A percentile compares a stretch with the other conserved stretches of the same genome.
Evolutionary conservation across 2,329 filamentous ascomycete genomes (phyloP).

Genomic region (Pseudogymnoascus sp.): DNA sequence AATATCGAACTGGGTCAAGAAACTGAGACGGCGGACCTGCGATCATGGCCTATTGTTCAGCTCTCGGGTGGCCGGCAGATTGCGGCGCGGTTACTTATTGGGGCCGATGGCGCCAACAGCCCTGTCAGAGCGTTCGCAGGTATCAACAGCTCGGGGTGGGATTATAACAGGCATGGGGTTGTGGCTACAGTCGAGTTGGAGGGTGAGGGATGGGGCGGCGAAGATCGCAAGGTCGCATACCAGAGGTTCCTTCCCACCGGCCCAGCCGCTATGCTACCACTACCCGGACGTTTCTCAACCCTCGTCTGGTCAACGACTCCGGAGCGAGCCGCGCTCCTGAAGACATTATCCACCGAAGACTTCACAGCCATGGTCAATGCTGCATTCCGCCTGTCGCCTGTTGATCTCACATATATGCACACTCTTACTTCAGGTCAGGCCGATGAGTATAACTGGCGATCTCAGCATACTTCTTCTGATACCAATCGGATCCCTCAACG

Average conservation of each 20-base stretch:
- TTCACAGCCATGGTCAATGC: constrained; percentile 88
- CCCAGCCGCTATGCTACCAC: constrained; percentile 80
- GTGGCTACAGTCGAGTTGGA: constrained; percentile 79
- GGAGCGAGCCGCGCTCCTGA: constrained; percentile 67
- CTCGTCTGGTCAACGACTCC: constrained; percentile 94
- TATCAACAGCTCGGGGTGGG: constrained; percentile 82
- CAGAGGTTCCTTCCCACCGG: constrained; percentile 92
- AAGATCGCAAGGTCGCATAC: constrained; percentile 66
- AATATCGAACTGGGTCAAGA: constrained; percentile 68
- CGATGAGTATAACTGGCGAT: constrained; percentile 78
- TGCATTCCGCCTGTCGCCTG: constrained; percentile 71
- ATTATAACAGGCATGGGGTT: constrained; percentile 82
- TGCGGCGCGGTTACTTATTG: constrained; percentile 75
- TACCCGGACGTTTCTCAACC: constrained; percentile 74
- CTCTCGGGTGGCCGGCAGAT: constrained; percentile 57
- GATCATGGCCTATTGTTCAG: constrained; percentile 78
- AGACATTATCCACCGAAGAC: constrained; percentile 61
- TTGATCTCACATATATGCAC: constrained; percentile 79
- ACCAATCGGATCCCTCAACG: constrained; percentile 52
- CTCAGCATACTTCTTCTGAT: constrained; percentile 56
- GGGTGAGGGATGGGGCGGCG: constrained; percentile 45
- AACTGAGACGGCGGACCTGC: constrained; percentile 62
- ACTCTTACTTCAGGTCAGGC: constrained; percentile 47
- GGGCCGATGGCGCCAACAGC: constrained; percentile 90
- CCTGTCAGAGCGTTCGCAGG: constrained; percentile 84